Evolutionary conservation across 495 filamentous ascomycete species (phyloP), one percentile per base, ranked within the genome.

Genomic region (Talaromyces wortmannii): DNA sequence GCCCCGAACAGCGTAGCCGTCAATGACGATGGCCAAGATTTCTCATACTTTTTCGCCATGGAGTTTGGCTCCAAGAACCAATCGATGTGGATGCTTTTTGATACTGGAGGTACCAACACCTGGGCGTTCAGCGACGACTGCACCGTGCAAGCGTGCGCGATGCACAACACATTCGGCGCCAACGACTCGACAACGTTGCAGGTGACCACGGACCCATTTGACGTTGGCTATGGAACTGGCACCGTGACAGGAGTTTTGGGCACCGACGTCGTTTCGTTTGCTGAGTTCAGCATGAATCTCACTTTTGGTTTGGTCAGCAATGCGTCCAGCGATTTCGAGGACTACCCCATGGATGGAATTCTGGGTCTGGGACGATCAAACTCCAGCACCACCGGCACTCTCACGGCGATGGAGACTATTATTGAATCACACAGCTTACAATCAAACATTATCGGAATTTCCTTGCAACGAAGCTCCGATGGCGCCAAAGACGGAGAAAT

Each of bases 341-440:
- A 76, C 57, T 94, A 91, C 61, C 85, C 89, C 15, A 87, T 94
- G 59, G 90, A 95, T 63, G 90, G 90, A n/a, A 94, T 95, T 48
- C 68, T 95, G 6, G 90, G 88, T 6, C 70, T 95, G n/a, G 84
- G 84, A 7, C 83, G 69, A 59, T 72, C 68, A 50, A 69, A 57
- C 61, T 72, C 61, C 40, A 68, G 55, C 36, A 67, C 66, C 6
- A 74, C 74, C 59, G 66, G 68, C 10, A 75, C 76, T 7, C 78
- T 83, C 31, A 85, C 80, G 1, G 82, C 91, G 59, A 78, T 92
- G 70, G 78, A 83, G 36, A 62, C 71, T 29, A 71, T 92, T 18
- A 72, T 70, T n/a, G 58, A 78, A 4, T 69, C 80, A n/a, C 78
- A 80, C 31, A 50, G 79, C 3, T 71, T 95, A 47, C 58, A 77